These are phyloP conservation scores for Tetrapyrgos nigripes DNA, from an alignment of 1,284 basidiomycete genomes.

Conservation along the genomic window DNA sequence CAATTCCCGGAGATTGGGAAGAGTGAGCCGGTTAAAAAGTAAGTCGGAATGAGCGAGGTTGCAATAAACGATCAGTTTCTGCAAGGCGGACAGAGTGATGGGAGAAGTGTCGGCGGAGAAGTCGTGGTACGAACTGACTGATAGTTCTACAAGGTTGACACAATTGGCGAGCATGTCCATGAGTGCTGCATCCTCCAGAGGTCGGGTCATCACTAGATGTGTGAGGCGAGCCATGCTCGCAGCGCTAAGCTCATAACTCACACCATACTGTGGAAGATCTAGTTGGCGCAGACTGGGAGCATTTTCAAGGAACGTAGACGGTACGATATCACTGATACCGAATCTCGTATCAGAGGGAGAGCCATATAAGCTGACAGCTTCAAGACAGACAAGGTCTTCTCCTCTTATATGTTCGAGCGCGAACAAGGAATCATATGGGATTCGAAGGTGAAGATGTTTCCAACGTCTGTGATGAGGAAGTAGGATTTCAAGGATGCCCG, in stretches of 20 bases:
- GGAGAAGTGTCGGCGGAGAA: too few species aligned
- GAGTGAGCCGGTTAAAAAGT: too few species aligned
- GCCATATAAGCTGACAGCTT: background rate
- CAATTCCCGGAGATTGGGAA: constrained; percentile 2
- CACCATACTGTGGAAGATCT: background rate
- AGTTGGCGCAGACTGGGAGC: background rate
- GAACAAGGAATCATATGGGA: background rate
- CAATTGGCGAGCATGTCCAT: background rate
- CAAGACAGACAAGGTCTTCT: constrained; percentile 1
- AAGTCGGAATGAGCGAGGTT: too few species aligned
- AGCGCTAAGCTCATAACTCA: background rate
- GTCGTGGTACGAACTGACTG: background rate
- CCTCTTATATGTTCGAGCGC: background rate
- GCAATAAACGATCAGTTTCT: too few species aligned
- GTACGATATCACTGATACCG: background rate
- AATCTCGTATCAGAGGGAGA: background rate
- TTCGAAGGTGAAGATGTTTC: constrained; percentile 6
- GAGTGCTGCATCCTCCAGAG: background rate
- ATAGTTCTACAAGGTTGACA: background rate
- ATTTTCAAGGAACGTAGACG: constrained; percentile 1
- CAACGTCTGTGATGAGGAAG: background rate
- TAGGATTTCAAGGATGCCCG: background rate
- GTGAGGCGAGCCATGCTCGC: background rate
- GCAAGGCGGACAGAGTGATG: too few species aligned
- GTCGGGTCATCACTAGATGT: background rate